phyloP scores from a whole-genome alignment of 2,329 filamentous ascomycete genomes.

The Exophiala bonariae region DNA sequence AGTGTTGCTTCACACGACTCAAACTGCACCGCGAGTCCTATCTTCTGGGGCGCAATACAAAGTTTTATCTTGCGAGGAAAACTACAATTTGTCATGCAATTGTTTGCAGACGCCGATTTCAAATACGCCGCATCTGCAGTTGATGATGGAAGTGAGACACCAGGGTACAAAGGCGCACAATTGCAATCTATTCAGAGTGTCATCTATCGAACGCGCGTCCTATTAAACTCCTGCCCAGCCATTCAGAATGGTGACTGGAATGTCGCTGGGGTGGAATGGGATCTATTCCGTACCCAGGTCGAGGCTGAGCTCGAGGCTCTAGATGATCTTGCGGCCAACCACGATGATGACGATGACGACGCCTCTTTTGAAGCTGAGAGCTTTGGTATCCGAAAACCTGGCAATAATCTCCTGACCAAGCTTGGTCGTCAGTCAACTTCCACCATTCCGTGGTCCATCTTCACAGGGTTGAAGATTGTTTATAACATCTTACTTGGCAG shows the following conservation, averaged over 20 bases:
- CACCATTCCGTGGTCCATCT: conserved; percentile 53
- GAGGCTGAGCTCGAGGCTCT: conserved; percentile 69
- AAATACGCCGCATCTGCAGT: conserved; percentile 66
- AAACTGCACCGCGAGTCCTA: conserved; percentile 71
- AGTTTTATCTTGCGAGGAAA: conserved; percentile 73
- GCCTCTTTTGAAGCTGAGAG: conserved; percentile 48
- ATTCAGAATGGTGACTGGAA: conserved; percentile 71
- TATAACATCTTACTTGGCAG: conserved; percentile 81
- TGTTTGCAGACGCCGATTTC: conserved; percentile 77
- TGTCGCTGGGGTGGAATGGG: conserved; percentile 78
- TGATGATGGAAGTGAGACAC: conserved; percentile 62
- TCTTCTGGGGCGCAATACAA: conserved; percentile 86
- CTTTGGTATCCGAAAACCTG: conserved; percentile 40
- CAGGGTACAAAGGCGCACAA: conserved; percentile 71
- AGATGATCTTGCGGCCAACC: conserved; percentile 75
- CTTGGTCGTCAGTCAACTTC: conserved; percentile 17
- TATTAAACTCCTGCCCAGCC: conserved; percentile 74
- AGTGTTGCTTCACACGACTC: conserved; percentile 65
- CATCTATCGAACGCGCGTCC: conserved; percentile 64
- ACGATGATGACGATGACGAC: conserved; percentile 51
- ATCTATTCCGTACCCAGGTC: conserved; percentile 75
- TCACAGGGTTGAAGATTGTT: conserved; percentile 76
- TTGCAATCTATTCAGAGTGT: conserved; percentile 77
- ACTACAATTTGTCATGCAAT: conserved; percentile 62
- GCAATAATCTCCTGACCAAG: conserved; percentile 13